These are phyloP conservation scores for Russula virescens DNA, from an alignment of 768 basidiomycete genomes.

Conservation along the genomic window DNA sequence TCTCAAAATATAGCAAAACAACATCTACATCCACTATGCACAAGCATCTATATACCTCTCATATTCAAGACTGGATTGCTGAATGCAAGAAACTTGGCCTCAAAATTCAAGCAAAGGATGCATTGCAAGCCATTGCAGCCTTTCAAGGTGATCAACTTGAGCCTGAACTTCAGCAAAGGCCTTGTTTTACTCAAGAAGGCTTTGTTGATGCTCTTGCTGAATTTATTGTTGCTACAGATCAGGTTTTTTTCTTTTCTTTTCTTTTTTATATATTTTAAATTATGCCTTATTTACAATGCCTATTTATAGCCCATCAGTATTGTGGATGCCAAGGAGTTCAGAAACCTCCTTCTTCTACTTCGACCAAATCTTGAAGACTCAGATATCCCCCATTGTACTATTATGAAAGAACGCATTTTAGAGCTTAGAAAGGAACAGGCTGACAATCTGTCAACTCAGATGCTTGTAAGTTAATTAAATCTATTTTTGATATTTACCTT, in stretches of 20 bases:
- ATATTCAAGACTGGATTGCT: no score
- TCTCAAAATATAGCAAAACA: background rate
- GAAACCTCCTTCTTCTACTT: background rate
- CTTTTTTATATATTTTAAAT: background rate
- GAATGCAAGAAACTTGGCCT: background rate
- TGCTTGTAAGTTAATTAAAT: no score
- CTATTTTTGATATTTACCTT: no score
- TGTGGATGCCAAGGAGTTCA: no score
- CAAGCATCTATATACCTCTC: background rate
- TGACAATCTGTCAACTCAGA: no score
- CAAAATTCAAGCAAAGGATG: background rate
- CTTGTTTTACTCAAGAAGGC: background rate
- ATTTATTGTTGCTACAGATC: no score
- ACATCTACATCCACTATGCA: background rate
- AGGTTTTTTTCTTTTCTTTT: background rate
- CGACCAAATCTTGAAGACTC: background rate
- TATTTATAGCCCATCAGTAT: no score
- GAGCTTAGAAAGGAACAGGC: no score
- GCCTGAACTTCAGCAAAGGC: background rate
- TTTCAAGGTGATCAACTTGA: background rate
- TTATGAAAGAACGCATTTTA: no score
- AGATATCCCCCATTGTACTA: conserved; percentile 5
- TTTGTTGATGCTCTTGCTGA: background rate
- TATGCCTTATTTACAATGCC: background rate
- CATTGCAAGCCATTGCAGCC: background rate